A percentile compares a stretch with the other conserved stretches of the same genome.
phyloP scores from a whole-genome alignment of 2,329 filamentous ascomycete genomes.

The Arthrobotrys sphaeroides region DNA sequence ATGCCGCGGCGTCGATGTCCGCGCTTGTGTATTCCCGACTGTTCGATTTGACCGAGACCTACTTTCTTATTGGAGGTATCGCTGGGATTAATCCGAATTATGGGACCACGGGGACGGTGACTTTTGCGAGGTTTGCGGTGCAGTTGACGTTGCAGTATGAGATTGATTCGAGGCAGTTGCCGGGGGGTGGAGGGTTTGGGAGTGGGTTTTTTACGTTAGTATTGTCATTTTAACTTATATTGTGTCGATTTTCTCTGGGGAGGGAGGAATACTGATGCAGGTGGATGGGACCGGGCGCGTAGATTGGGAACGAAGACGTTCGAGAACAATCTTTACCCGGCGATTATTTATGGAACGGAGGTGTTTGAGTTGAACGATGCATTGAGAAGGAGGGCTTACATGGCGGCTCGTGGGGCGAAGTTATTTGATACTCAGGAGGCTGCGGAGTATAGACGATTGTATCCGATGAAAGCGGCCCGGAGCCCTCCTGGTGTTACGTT shows the following conservation, averaged over 20 bases:
- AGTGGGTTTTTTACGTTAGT: slow-evolving; percentile 33
- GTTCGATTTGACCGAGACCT: slow-evolving; percentile 74
- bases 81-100: slow-evolving; percentile 77
- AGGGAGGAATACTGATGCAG: too few species aligned
- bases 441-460: slow-evolving; percentile 67
- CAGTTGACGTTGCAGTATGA: slow-evolving; percentile 81
- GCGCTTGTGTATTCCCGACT: slow-evolving; percentile 70
- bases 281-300: too few species aligned
- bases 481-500: slow-evolving; percentile 56
- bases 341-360: slow-evolving; percentile 72
- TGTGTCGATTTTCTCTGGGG: too few species aligned
- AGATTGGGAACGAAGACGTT: slow-evolving; percentile 5
- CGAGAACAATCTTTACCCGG: slow-evolving; percentile 66
- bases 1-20: slow-evolving; percentile 73
- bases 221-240: background rate
- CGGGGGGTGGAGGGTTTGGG: slow-evolving; percentile 60
- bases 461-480: slow-evolving; percentile 62
- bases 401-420: slow-evolving; percentile 66
- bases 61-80: slow-evolving; percentile 77
- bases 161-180: slow-evolving; percentile 75
- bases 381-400: slow-evolving; percentile 67
- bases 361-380: slow-evolving; percentile 73
- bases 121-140: slow-evolving; percentile 74
- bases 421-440: slow-evolving; percentile 67
- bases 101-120: slow-evolving; percentile 73